These are phyloP conservation scores for Chaetomium globosum DNA, from an alignment of 2,329 filamentous ascomycete genomes.

Conservation along the genomic window DNA sequence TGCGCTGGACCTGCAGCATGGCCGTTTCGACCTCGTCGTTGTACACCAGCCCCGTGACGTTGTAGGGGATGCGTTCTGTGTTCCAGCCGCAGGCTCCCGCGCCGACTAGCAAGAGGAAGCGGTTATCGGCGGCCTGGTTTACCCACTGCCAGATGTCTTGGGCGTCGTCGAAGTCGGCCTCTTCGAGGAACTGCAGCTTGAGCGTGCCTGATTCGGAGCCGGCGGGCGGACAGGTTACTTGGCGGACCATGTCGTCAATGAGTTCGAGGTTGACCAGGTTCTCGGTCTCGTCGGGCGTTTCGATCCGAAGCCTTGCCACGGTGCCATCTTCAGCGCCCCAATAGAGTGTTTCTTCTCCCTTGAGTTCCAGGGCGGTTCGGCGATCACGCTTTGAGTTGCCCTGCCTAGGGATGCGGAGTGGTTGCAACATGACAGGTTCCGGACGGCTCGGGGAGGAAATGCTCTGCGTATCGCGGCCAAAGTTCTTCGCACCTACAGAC, in stretches of 20 bases:
- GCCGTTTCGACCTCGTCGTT: background rate
- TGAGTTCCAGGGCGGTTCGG: constrained; percentile 1
- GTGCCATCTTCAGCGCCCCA: constrained; percentile 1
- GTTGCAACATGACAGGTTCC: background rate
- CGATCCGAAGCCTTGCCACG: background rate
- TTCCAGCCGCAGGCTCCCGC: background rate
- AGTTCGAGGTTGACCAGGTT: background rate
- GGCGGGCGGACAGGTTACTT: background rate
- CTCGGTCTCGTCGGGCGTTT: background rate
- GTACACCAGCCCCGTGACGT: background rate
- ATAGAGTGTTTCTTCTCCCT: constrained; percentile 1
- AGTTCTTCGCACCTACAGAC: background rate
- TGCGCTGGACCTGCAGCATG: background rate
- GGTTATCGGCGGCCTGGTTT: background rate
- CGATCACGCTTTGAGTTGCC: background rate
- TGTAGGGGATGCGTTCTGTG: background rate
- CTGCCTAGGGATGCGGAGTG: background rate
- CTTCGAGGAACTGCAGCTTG: background rate
- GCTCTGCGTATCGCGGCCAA: background rate
- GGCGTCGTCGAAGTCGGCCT: background rate
- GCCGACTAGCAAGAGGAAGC: background rate
- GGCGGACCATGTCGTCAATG: background rate
- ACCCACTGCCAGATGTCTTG: constrained; percentile 6
- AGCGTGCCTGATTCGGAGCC: background rate
- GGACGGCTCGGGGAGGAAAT: background rate